These are phyloP conservation scores for Pouteria campechiana DNA, from an alignment of 179 eudicot genomes.

Conservation along the genomic window DNA sequence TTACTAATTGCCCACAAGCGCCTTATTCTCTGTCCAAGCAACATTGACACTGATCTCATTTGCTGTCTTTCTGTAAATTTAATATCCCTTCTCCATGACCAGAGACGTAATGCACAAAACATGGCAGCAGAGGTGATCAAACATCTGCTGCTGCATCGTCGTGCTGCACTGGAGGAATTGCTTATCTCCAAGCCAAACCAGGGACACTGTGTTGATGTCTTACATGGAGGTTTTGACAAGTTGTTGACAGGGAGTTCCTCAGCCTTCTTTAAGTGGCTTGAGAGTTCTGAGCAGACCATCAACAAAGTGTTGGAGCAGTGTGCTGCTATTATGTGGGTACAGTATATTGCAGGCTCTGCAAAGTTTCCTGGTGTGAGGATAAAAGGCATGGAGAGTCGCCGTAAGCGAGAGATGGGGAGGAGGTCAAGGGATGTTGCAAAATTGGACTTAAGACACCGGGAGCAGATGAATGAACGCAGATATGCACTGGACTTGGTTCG, in stretches of 20 bases:
- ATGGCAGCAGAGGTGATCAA: conserved; percentile 77
- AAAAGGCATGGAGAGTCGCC: conserved; percentile 89
- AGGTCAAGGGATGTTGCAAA: conserved; percentile 59
- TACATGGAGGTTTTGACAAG: conserved; percentile 93
- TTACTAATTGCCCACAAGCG: conserved; percentile 81
- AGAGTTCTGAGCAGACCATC: conserved; percentile 53
- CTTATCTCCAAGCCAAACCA: conserved; percentile 82
- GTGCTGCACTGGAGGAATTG: conserved; percentile 85
- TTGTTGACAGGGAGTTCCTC: conserved; percentile 68
- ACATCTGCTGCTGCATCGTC: conserved; percentile 78
- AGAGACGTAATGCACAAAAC: conserved; percentile 49
- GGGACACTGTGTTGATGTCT: conserved; percentile 58
- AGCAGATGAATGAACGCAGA: conserved; percentile 81
- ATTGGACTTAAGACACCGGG: conserved; percentile 70
- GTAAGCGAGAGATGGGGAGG: conserved; percentile 72
- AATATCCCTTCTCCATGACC: conserved; percentile 74
- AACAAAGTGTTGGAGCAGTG: conserved; percentile 85
- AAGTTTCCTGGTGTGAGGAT: conserved; percentile 94
- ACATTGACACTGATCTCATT: conserved; percentile 71
- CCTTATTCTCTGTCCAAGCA: conserved; percentile 90
- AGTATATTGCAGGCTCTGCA: conserved; percentile 72
- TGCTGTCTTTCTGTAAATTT: conserved; percentile 86
- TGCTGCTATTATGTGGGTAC: conserved; percentile 96
- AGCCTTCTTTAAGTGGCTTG: conserved; percentile 77
- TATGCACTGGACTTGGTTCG: conserved; percentile 83